These are phyloP conservation scores for Fraxinus xanthoxyloides DNA, from an alignment of 305 asterid species.

Conservation along the genomic window DNA sequence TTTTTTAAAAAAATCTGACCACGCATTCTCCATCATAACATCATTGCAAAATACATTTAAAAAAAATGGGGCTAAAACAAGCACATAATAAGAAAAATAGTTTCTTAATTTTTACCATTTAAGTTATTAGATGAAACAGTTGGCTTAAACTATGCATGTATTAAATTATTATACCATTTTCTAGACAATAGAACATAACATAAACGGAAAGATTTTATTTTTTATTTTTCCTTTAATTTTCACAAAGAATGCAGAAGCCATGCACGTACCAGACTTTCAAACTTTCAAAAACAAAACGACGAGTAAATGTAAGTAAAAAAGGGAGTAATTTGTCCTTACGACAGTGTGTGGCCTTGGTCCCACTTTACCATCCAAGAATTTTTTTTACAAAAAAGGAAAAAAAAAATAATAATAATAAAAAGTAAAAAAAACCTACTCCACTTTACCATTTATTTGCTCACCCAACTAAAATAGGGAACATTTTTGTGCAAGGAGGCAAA, in stretches of 20 bases:
- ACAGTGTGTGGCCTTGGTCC: slow-evolving; percentile 26
- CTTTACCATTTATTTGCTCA: too few relatives aligned
- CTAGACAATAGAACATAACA: not conserved
- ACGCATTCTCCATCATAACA: too few relatives aligned
- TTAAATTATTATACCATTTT: too few relatives aligned
- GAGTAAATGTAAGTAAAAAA: slow-evolving; percentile 46
- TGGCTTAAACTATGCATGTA: too few relatives aligned
- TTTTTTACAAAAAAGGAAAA: not conserved
- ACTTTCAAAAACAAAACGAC: slow-evolving; percentile 50
- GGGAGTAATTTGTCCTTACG: slow-evolving; percentile 56
- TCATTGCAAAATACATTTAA: too few relatives aligned
- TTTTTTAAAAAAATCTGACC: too few relatives aligned
- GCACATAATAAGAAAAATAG: too few relatives aligned
- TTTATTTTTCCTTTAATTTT: not conserved
- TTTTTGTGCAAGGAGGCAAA: too few relatives aligned
- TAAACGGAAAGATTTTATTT: not conserved
- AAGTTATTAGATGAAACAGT: not conserved
- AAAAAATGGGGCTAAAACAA: too few relatives aligned
- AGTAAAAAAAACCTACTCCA: too few relatives aligned
- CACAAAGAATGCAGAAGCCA: slow-evolving; percentile 20
- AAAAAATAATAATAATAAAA: too few relatives aligned
- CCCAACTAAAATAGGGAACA: too few relatives aligned
- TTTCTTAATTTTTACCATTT: not conserved
- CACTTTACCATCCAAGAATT: not conserved
- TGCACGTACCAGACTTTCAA: slow-evolving; percentile 47